Conservation (phyloP, 495 filamentous ascomycete genomes). For the Neurospora sp. region DNA sequence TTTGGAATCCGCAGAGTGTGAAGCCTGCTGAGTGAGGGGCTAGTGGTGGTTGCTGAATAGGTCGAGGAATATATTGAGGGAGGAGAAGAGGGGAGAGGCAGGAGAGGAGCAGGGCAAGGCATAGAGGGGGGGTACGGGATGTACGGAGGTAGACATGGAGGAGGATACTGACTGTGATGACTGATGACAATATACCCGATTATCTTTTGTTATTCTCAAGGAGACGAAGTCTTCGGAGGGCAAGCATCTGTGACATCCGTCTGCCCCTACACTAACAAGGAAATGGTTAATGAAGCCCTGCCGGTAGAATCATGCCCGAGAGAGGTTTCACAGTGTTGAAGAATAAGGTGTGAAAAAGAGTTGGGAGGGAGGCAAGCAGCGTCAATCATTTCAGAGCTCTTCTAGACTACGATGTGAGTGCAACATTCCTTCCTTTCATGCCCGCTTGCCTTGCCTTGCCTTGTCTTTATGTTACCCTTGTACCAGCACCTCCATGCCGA, state of each 20-base stretch:
- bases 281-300: neutral
- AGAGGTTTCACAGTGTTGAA: neutral
- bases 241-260: neutral
- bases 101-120: neutral
- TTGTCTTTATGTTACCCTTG: neutral
- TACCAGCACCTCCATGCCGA: neutral
- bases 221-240: neutral
- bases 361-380: neutral
- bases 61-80: no score
- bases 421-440: neutral
- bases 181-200: neutral
- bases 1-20: conserved; percentile 58
- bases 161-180: neutral
- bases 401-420: neutral
- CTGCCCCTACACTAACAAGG: neutral
- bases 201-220: neutral
- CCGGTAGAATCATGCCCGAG: neutral
- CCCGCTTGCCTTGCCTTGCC: neutral
- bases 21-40: conserved; percentile 10
- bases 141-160: neutral
- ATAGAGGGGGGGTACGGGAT: no score
- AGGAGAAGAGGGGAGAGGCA: neutral
- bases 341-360: neutral
- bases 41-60: neutral
- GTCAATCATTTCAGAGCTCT: neutral